Base-by-base conservation (phyloP, 1,139 yeast genomes). In the Sugiyamaella sp. region DNA sequence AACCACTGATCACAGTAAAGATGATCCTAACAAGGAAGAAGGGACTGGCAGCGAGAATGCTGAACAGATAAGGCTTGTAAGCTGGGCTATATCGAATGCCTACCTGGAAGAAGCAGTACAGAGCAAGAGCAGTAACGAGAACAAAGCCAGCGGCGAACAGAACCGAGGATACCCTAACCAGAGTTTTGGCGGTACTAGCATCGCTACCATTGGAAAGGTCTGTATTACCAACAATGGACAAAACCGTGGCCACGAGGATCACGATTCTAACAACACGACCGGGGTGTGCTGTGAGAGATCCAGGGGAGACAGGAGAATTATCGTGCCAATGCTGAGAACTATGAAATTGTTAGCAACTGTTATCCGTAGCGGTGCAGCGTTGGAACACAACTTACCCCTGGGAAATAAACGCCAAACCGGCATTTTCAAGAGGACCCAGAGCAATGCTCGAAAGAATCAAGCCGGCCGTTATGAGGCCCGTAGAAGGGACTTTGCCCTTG, bases 381-480 rank as follows among this genome's bases (percentile, higher is more conserved):
- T n/a, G 14, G 9, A 5, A 14, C 8, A 4, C 3, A 19, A 42
- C 46, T 42, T 42, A 20, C 16, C 60, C 59, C 37, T 49, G 33
- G 20, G 9, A 21, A 8, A 55, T 20, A 38, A 58, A 51, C 5
- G 52, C 46, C 20, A 57, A 39, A 6, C 54, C 55, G 4, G 60
- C 57, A 22, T 48, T 46, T 27, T 51, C 52, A 17, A 58, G 51
- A 8, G 61, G 61, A 17, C 59, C 57, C 2, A 55, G 33, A 1
- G 60, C 53, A 35, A 57, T 53, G n/a, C 49, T 24, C 4, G 51
- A 47, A 24, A 58, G 19, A 24, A 57, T 45, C 27, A 52, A 42
- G 10, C 58, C 59, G 14, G 53, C 55, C 3, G 47, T 46, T 21
- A 57, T 37, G 12, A 55, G 41, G 9, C 52, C 55, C 10, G 33